phyloP scores from a whole-genome alignment of 257 asterid genomes.

The Coffea eugenioides region DNA sequence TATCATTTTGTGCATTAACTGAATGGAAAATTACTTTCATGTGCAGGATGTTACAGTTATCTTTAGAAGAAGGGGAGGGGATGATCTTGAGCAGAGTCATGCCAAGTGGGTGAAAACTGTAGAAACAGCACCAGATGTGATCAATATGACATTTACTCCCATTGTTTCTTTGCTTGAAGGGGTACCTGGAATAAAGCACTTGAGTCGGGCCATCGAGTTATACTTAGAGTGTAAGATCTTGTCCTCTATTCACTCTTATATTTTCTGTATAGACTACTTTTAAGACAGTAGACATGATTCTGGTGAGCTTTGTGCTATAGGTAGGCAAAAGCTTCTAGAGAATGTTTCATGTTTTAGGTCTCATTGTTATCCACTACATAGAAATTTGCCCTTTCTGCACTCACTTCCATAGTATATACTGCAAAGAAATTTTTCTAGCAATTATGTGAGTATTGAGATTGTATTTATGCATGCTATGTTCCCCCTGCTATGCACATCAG shows the following conservation, averaged over 20 bases:
- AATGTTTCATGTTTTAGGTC: neutral
- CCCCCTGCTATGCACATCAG: neutral
- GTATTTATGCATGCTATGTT: neutral
- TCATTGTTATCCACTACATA: too few relatives aligned
- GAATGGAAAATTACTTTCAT: constrained; percentile 16
- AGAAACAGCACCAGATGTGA: constrained; percentile 90
- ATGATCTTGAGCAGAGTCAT: constrained; percentile 97
- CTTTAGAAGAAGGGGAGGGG: constrained; percentile 99
- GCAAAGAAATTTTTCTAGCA: neutral
- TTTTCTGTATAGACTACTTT: neutral
- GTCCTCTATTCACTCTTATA: neutral
- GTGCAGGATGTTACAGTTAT: constrained; percentile 97
- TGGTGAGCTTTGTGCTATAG: neutral
- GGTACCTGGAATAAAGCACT: constrained; percentile 77
- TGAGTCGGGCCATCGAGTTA: constrained; percentile 87
- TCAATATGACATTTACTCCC: constrained; percentile 90
- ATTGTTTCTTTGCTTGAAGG: constrained; percentile 86
- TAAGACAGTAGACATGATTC: neutral
- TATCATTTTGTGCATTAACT: neutral
- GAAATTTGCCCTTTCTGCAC: neutral
- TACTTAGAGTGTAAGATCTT: constrained; percentile 83
- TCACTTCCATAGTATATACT: neutral
- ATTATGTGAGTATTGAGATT: neutral
- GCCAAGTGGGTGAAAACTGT: constrained; percentile 89
- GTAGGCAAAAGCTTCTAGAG: neutral